A percentile compares a stretch with the other conserved stretches of the same genome.
phyloP scores from a whole-genome alignment of 2,329 filamentous ascomycete genomes.

The Phyllosticta citriasiana region DNA sequence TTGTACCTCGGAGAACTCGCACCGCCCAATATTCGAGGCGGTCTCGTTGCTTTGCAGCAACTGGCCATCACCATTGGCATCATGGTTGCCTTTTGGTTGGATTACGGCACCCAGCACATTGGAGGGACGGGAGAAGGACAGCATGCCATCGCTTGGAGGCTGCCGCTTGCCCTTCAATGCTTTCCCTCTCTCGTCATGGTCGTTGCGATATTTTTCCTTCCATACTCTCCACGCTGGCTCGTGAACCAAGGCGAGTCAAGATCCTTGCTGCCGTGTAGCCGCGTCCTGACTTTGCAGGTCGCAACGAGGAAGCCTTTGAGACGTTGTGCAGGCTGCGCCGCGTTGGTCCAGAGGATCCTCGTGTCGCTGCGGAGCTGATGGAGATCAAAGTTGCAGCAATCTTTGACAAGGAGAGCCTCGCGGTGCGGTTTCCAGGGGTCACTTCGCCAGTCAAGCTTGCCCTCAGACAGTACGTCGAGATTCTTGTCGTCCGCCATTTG shows the following conservation, averaged over 20 bases:
- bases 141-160: neutral
- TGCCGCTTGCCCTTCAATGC: neutral
- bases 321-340: neutral
- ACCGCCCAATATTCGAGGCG: slow-evolving; percentile 21
- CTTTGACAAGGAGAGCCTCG: slow-evolving; percentile 4
- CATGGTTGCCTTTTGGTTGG: slow-evolving; percentile 7
- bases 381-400: neutral
- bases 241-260: neutral
- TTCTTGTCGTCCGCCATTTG: neutral
- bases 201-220: neutral
- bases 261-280: neutral
- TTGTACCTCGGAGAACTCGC: slow-evolving; percentile 1
- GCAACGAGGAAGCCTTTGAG: slow-evolving; percentile 1
- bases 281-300: neutral
- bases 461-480: slow-evolving; percentile 2
- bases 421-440: slow-evolving; percentile 1
- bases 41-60: slow-evolving; percentile 5
- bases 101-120: slow-evolving; percentile 11
- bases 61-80: slow-evolving; percentile 2
- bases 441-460: neutral
- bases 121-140: slow-evolving; percentile 6
- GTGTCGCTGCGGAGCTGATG: neutral
- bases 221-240: slow-evolving; percentile 1
- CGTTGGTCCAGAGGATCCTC: neutral
- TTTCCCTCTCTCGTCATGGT: neutral